phyloP scores from a whole-genome alignment of 495 filamentous ascomycete species.

The Podospora didyma region DNA sequence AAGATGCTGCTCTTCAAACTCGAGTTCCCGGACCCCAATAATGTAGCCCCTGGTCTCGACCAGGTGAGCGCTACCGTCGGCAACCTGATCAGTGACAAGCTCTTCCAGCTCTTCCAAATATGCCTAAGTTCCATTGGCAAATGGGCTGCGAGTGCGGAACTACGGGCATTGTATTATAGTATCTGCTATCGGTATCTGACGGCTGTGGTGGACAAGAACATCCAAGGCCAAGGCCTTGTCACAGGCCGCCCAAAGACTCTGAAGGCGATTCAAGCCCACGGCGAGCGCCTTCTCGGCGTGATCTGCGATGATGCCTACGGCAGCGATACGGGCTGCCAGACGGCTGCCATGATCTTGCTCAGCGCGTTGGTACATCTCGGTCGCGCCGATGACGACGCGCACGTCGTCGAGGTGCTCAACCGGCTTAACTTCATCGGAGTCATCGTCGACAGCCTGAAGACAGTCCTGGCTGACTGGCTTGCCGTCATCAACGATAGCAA shows the following conservation, averaged over 20 bases:
- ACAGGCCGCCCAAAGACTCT: constrained; percentile 60
- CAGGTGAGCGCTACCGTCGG: constrained; percentile 51
- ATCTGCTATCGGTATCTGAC: constrained; percentile 82
- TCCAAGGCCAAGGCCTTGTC: constrained; percentile 18
- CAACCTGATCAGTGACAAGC: constrained; percentile 77
- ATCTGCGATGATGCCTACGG: constrained; percentile 92
- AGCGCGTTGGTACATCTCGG: constrained; percentile 66
- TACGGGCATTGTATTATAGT: constrained; percentile 81
- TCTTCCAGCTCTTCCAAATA: constrained; percentile 85
- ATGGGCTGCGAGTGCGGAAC: constrained; percentile 59
- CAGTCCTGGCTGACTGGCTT: constrained; percentile 60
- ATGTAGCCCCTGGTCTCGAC: constrained; percentile 37
- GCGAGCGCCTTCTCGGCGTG: constrained; percentile 74
- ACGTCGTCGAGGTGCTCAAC: constrained; percentile 73
- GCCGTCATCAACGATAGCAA: constrained; percentile 10
- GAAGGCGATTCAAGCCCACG: constrained; percentile 69
- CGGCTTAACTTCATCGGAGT: constrained; percentile 86
- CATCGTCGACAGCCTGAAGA: constrained; percentile 76
- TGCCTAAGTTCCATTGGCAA: constrained; percentile 70
- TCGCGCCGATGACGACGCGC: constrained; percentile 48
- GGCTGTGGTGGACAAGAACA: constrained; percentile 57
- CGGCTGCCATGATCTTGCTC: constrained; percentile 73
- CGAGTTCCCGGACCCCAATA: constrained; percentile 43
- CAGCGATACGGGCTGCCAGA: constrained; percentile 73
- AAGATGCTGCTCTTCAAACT: constrained; percentile 72